A percentile compares a stretch with the other conserved stretches of the same genome.
Conservation (phyloP, 2,329 filamentous ascomycete species). For the Beauveria scarabaeidicola region DNA sequence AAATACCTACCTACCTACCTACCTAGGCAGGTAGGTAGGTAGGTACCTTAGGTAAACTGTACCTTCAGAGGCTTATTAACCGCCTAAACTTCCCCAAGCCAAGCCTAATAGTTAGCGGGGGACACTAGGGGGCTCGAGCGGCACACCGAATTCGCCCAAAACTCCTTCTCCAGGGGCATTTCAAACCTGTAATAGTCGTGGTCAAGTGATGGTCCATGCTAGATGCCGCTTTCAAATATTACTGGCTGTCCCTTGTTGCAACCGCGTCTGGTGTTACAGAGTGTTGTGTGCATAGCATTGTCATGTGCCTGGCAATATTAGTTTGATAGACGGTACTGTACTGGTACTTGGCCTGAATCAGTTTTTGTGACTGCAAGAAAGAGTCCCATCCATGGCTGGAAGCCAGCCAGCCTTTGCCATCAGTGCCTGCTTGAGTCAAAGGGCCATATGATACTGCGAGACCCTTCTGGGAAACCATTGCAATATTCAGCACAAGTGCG, state of each 20-base stretch:
- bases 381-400: background rate
- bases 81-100: background rate
- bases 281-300: conserved; percentile 1
- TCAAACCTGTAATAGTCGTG: background rate
- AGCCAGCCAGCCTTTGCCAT: background rate
- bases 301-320: background rate
- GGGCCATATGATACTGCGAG: background rate
- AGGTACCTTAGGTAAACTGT: background rate
- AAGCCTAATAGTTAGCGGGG: conserved; percentile 9
- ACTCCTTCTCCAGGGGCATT: conserved; percentile 1
- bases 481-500: background rate
- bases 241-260: background rate
- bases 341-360: background rate
- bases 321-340: background rate
- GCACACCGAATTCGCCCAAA: background rate
- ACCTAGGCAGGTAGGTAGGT: background rate
- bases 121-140: conserved; percentile 8
- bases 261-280: background rate
- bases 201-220: background rate
- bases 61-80: background rate
- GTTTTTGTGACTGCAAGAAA: background rate
- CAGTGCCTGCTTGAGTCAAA: background rate
- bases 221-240: background rate
- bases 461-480: background rate
- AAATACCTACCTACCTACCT: background rate